phyloP scores from a whole-genome alignment of 2,329 filamentous ascomycete genomes.

The Fusarium hostae region DNA sequence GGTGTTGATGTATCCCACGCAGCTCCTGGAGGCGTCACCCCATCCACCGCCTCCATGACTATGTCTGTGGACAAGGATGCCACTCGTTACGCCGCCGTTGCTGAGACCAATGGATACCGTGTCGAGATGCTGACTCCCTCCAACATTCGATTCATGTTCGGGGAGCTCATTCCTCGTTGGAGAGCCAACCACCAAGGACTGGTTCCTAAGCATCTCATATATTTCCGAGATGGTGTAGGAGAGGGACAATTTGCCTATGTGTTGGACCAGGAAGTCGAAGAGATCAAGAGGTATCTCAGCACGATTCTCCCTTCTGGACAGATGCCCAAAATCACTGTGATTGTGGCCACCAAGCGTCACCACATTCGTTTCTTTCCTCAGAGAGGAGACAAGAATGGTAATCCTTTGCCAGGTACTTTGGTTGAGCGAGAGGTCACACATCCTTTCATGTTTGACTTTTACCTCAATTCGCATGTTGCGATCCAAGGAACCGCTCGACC shows the following conservation, averaged over 20 bases:
- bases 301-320: constrained; percentile 51
- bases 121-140: constrained; percentile 78
- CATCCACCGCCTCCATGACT: constrained; percentile 89
- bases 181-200: constrained; percentile 57
- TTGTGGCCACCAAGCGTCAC: constrained; percentile 92
- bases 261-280: constrained; percentile 77
- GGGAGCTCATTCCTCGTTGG: constrained; percentile 74
- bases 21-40: constrained; percentile 70
- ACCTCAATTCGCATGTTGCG: constrained; percentile 70
- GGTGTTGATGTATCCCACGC: constrained; percentile 92
- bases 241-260: constrained; percentile 88
- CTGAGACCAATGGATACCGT: constrained; percentile 84
- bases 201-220: constrained; percentile 80
- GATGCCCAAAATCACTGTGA: constrained; percentile 78
- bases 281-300: constrained; percentile 72
- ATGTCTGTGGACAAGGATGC: constrained; percentile 79
- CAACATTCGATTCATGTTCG: constrained; percentile 75
- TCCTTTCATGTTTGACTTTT: constrained; percentile 91
- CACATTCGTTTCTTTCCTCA: constrained; percentile 93
- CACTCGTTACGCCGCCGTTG: constrained; percentile 80
- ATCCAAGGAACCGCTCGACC: constrained; percentile 95
- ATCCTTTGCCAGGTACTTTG: constrained; percentile 85
- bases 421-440: constrained; percentile 92
- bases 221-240: constrained; percentile 92
- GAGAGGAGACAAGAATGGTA: constrained; percentile 77